Evolutionary conservation across 306 rosid species (phyloP).

Genomic region (Acacia melanoxylon): DNA sequence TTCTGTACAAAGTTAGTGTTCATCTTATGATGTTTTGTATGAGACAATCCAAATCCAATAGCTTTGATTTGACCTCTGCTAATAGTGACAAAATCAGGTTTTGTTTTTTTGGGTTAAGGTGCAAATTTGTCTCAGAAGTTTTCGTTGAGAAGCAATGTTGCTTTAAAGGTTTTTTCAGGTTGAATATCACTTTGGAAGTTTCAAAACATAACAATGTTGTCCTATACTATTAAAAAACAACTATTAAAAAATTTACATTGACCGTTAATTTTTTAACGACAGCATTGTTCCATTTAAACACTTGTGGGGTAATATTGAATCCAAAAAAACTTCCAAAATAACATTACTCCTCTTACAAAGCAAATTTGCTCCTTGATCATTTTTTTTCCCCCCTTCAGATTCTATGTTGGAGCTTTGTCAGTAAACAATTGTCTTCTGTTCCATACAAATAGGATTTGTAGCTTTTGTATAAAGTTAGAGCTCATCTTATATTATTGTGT

Average conservation of each 20-base stretch:
- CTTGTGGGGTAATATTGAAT: too few species aligned
- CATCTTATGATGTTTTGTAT: slow-evolving; percentile 24
- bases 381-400: not conserved
- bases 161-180: too few species aligned
- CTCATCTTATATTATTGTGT: slow-evolving; percentile 18
- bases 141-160: too few species aligned
- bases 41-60: not conserved
- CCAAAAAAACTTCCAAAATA: too few species aligned
- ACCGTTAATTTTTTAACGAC: rapidly evolving
- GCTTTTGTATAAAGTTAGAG: slow-evolving; percentile 37
- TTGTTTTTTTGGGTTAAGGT: too few species aligned
- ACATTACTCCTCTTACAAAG: too few species aligned
- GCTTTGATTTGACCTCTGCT: not conserved
- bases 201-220: too few species aligned
- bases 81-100: not conserved
- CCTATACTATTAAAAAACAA: too few species aligned
- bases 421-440: slow-evolving; percentile 33
- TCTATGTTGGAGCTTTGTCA: not conserved
- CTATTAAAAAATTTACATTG: too few species aligned
- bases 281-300: too few species aligned
- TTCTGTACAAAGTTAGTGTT: slow-evolving; percentile 37
- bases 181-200: rapidly evolving
- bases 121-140: too few species aligned
- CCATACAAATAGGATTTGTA: slow-evolving; percentile 38
- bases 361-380: too few species aligned